Conservation (phyloP, 2,329 filamentous ascomycete species). For the Clarireedia hainanense region DNA sequence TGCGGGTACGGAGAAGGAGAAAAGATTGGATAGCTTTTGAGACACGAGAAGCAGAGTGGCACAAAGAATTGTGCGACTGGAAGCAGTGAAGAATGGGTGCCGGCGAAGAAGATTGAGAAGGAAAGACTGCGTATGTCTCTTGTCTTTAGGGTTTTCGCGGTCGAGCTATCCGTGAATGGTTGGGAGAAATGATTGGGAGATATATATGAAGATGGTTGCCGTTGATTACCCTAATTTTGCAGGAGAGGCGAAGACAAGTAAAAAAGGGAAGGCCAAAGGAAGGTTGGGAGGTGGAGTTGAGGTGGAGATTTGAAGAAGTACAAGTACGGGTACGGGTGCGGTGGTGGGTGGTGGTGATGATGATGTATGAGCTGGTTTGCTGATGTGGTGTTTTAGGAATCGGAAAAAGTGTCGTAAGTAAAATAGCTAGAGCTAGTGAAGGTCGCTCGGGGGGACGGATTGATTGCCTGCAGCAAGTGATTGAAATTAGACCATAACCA, state of each 20-base stretch:
- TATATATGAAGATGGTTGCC: neutral
- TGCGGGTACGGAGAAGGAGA: neutral
- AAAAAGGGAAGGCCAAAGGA: neutral
- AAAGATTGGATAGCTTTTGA: neutral
- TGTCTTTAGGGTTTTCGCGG: neutral
- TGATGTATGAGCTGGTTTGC: neutral
- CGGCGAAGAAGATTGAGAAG: neutral
- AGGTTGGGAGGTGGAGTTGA: neutral
- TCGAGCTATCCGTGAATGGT: neutral
- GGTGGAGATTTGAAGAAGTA: neutral
- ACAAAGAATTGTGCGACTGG: neutral
- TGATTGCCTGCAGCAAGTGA: neutral
- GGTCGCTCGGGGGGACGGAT: neutral
- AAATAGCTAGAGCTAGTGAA: neutral
- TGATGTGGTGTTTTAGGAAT: neutral
- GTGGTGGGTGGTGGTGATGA: neutral
- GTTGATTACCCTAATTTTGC: neutral
- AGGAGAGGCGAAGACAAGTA: neutral
- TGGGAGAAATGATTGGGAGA: neutral
- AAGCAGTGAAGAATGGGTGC: neutral
- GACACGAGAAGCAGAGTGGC: slow-evolving; percentile 5
- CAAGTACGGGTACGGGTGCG: neutral
- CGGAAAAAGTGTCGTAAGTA: neutral
- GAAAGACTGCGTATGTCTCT: neutral
- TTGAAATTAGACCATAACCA: neutral